These are phyloP conservation scores for Leishmania martiniquensis DNA, from an alignment of 208 protist genomes.

Conservation along the genomic window DNA sequence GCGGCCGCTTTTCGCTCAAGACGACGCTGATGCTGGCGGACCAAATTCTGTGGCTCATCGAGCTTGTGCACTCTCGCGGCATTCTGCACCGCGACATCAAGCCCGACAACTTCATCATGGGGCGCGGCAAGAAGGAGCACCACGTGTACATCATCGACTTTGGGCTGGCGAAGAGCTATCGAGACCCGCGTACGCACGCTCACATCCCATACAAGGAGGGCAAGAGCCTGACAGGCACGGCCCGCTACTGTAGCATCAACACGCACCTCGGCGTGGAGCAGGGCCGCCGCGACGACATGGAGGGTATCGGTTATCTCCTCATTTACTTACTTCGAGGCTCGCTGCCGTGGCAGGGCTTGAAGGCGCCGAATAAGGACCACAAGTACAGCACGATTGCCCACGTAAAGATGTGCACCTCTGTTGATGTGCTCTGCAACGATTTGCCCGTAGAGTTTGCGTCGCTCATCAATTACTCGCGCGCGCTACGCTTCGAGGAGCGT, in stretches of 20 bases:
- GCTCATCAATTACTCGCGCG: slow-evolving; percentile 98
- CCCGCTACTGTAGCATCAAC: slow-evolving; percentile 99
- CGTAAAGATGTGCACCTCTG: slow-evolving; percentile 95
- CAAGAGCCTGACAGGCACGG: slow-evolving; percentile 99
- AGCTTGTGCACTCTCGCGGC: slow-evolving; percentile 93
- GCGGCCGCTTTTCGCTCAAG: slow-evolving; percentile 89
- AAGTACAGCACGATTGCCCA: slow-evolving; percentile 99
- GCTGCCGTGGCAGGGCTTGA: slow-evolving; percentile 99
- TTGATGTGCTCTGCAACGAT: slow-evolving; percentile 96
- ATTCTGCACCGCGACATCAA: slow-evolving; percentile 96
- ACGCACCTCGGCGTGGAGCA: slow-evolving; percentile 99
- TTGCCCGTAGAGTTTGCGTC: slow-evolving; percentile 95
- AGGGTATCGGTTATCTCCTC: slow-evolving; percentile 98
- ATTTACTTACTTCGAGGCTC: slow-evolving; percentile 99
- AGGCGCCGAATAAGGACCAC: slow-evolving; percentile 96
- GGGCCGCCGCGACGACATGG: slow-evolving; percentile 97
- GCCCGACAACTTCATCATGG: slow-evolving; percentile 96
- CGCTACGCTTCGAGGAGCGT: slow-evolving; percentile 98
- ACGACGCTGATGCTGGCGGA: slow-evolving; percentile 94
- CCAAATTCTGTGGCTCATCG: slow-evolving; percentile 90
- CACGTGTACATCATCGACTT: slow-evolving; percentile 99
- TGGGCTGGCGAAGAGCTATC: slow-evolving; percentile 99
- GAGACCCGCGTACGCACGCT: slow-evolving; percentile 96
- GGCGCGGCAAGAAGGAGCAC: slow-evolving; percentile 84
- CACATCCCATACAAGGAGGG: slow-evolving; percentile 99